Percentiles rank a stretch among this genome's conserved stretches.
Evolutionary conservation across 192 early-diverging fungal species (phyloP).

Genomic region (Coemansia sp.): DNA sequence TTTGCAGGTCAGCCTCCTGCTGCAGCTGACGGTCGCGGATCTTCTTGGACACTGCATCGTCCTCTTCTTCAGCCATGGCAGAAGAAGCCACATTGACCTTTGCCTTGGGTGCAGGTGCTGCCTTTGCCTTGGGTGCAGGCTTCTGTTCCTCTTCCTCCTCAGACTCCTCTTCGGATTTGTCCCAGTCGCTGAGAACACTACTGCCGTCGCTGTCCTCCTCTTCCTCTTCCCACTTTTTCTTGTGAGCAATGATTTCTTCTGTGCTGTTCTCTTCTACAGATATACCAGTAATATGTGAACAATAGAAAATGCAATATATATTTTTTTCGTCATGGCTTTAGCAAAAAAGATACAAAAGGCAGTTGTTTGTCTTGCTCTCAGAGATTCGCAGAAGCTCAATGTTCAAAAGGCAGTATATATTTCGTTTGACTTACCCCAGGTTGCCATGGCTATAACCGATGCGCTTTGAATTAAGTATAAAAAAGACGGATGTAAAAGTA

Average conservation of each 20-base stretch:
- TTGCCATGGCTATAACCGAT: slow-evolving; percentile 23
- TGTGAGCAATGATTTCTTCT: slow-evolving; percentile 7
- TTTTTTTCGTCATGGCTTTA: too few relatives aligned
- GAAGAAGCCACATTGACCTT: slow-evolving; percentile 48
- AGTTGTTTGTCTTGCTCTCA: neutral
- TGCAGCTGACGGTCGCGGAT: slow-evolving; percentile 58
- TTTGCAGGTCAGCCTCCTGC: slow-evolving; percentile 64
- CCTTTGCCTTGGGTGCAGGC: slow-evolving; percentile 45
- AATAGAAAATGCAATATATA: too few relatives aligned
- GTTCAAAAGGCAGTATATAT: neutral
- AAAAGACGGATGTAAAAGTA: slow-evolving; percentile 1
- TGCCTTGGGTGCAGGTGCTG: slow-evolving; percentile 65
- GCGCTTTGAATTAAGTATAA: neutral
- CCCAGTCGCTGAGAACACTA: slow-evolving; percentile 61
- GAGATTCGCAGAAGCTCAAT: too few relatives aligned
- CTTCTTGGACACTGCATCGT: slow-evolving; percentile 52
- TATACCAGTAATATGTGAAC: too few relatives aligned
- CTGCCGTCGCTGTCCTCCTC: slow-evolving; percentile 65
- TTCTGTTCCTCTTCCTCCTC: slow-evolving; percentile 44
- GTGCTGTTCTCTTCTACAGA: slow-evolving; percentile 21
- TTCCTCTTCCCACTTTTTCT: slow-evolving; percentile 61
- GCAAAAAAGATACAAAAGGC: neutral
- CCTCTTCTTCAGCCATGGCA: slow-evolving; percentile 48
- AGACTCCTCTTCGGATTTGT: slow-evolving; percentile 58
- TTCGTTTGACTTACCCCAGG: slow-evolving; percentile 54